These are phyloP conservation scores for Tuber umbilicatum DNA, from an alignment of 495 filamentous ascomycete genomes.

Conservation along the genomic window DNA sequence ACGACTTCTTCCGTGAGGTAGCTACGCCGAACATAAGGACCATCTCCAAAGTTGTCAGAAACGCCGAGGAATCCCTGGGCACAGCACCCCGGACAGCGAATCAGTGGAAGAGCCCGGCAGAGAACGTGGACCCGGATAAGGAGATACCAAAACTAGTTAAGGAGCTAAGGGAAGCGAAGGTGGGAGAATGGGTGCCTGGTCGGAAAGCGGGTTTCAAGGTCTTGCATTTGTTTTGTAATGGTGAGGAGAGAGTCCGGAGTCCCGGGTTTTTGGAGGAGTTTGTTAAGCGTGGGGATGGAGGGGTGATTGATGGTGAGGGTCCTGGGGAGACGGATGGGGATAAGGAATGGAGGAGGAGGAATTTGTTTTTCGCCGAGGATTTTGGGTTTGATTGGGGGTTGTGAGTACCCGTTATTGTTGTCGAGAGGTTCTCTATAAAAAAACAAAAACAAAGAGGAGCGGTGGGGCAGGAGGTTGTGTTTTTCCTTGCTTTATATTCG, in stretches of 20 bases:
- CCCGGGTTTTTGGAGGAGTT: slow-evolving; percentile 29
- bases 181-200: slow-evolving; percentile 33
- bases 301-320: neutral
- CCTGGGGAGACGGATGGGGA: slow-evolving; percentile 19
- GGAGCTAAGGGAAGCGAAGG: slow-evolving; percentile 30
- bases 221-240: slow-evolving; percentile 27
- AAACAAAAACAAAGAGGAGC: neutral
- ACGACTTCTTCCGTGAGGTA: slow-evolving; percentile 37
- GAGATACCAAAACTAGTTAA: slow-evolving; percentile 36
- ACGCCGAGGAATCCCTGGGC: slow-evolving; percentile 32
- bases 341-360: slow-evolving; percentile 35
- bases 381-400: slow-evolving; percentile 36
- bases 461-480: neutral
- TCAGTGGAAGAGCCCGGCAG: slow-evolving; percentile 36
- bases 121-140: slow-evolving; percentile 35
- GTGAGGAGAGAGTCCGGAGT: slow-evolving; percentile 19
- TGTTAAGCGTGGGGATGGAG: slow-evolving; percentile 24
- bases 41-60: slow-evolving; percentile 34
- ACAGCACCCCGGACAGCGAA: slow-evolving; percentile 33
- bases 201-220: slow-evolving; percentile 31
- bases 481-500: neutral
- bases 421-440: neutral
- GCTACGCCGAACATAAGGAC: slow-evolving; percentile 35
- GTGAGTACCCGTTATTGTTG: neutral
- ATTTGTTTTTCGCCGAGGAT: slow-evolving; percentile 34